These are phyloP conservation scores for Yarrowia porcina DNA, from an alignment of 805 yeast species.

Conservation along the genomic window DNA sequence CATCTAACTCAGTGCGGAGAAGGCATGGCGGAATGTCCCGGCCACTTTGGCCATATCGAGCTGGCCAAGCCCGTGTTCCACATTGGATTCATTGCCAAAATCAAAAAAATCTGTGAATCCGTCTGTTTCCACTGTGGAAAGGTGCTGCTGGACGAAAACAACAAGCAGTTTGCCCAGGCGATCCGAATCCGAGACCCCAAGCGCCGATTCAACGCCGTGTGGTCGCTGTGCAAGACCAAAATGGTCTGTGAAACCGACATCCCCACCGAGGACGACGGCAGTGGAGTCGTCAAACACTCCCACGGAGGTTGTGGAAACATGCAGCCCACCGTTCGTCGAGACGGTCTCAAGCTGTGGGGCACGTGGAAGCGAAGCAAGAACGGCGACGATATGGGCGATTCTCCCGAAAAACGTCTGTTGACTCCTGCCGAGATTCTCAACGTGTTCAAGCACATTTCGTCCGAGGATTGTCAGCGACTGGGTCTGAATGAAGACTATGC, in stretches of 20 bases:
- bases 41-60: constrained; percentile 98
- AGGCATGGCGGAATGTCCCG: constrained; percentile 99
- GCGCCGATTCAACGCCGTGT: constrained; percentile 93
- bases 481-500: constrained; percentile 96
- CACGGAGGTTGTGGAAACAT: constrained; percentile 99
- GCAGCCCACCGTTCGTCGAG: constrained; percentile 93
- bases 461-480: constrained; percentile 73
- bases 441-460: constrained; percentile 85
- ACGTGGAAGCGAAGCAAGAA: constrained; percentile 92
- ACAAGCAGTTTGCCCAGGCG: constrained; percentile 81
- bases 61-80: constrained; percentile 98
- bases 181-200: constrained; percentile 88
- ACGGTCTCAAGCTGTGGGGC: constrained; percentile 94
- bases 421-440: constrained; percentile 86
- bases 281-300: constrained; percentile 44
- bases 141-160: constrained; percentile 76
- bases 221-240: constrained; percentile 88
- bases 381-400: constrained; percentile 72
- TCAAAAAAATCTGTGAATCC: constrained; percentile 92
- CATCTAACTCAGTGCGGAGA: constrained; percentile 69
- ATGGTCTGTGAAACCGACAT: constrained; percentile 93
- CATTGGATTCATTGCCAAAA: constrained; percentile 89
- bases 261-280: constrained; percentile 52
- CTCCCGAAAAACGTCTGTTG: constrained; percentile 86
- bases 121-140: constrained; percentile 99